phyloP scores from a whole-genome alignment of 331 rosid genomes.

The Cydonia oblonga region DNA sequence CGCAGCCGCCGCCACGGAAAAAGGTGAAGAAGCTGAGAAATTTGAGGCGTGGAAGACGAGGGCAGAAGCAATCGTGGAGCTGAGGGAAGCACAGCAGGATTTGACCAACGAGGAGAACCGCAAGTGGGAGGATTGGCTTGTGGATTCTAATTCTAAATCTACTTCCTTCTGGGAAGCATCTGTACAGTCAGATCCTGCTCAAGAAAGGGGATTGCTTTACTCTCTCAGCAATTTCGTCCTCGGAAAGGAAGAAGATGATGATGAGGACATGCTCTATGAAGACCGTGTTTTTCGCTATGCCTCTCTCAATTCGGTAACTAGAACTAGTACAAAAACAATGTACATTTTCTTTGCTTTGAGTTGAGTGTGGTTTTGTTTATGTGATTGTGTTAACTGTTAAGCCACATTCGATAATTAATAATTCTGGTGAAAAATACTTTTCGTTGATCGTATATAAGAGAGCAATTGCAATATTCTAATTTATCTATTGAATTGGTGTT shows the following conservation, averaged over 20 bases:
- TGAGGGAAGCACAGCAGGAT: conserved; percentile 75
- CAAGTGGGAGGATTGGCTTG: conserved; percentile 86
- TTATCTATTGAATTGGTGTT: background rate
- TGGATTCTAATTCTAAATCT: conserved; percentile 30
- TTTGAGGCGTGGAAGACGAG: conserved; percentile 91
- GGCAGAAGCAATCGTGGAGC: conserved; percentile 74
- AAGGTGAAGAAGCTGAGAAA: conserved; percentile 27
- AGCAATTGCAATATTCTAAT: background rate
- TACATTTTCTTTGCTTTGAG: background rate
- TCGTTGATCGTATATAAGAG: background rate
- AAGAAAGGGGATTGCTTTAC: conserved; percentile 41
- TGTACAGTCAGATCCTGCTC: conserved; percentile 19
- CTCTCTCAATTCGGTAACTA: conserved; percentile 62
- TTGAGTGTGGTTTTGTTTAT: no score
- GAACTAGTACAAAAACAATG: background rate
- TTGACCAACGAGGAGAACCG: conserved; percentile 42
- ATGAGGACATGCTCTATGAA: conserved; percentile 74
- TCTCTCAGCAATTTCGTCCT: conserved; percentile 42
- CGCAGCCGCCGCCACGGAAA: background rate
- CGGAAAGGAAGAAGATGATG: conserved; percentile 59
- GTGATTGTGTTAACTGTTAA: background rate
- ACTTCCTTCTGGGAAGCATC: conserved; percentile 34
- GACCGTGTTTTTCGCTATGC: conserved; percentile 89
- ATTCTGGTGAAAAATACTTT: background rate
- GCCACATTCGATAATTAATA: background rate